Base-by-base conservation (phyloP, 2,329 filamentous ascomycete species). In the Ophiostoma novo-ulmi region DNA sequence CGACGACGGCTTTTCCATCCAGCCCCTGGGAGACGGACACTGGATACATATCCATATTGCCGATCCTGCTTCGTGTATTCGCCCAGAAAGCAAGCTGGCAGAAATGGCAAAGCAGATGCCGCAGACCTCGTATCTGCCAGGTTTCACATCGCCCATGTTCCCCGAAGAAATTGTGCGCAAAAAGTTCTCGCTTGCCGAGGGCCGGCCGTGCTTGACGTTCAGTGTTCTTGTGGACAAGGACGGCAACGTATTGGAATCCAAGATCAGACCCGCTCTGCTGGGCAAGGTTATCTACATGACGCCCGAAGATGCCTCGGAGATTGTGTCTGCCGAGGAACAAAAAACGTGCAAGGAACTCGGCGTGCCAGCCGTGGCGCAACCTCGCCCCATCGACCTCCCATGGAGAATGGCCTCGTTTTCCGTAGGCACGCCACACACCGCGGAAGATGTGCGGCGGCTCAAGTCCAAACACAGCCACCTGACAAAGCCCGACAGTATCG, bases 21-120 rank as follows among this genome's bases (percentile, higher is more conserved):
- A 93, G 76, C 78, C 79, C 65, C 85, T 89, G 0, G 39, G 31
- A 26, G 79, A 82, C 4, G 80, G 78, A 22, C 77, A 82, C 68
- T 95, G 92, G 92, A 81, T 94, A 39, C 91, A 93, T 76, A 80
- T 93, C 41, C 92, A 95, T 77, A 85, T 91, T 61, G 92, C 92
- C 17, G 92, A 95, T 76, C 91, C 91, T 10, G 89, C 90, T 2
- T 91, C 92, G 5, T 86, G 87, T 71, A 87, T 95, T 73, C 75
- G 80, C 26, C 85, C 87, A 22, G 81, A 86, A 31, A 87, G 88
- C 52, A 80, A 82, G 10, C 78, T 92, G 8, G 85, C 85, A 44
- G 82, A 85, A 72, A 86, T 87, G 75, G 88, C 91, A 65, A 84
- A 88, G 71, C 81, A 87, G 72, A 82, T 88, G 41, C 82, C 85